Percentiles rank a stretch among this genome's conserved stretches.
phyloP scores from a whole-genome alignment of 148 eudicot genomes.

The Camellia granthamiana region DNA sequence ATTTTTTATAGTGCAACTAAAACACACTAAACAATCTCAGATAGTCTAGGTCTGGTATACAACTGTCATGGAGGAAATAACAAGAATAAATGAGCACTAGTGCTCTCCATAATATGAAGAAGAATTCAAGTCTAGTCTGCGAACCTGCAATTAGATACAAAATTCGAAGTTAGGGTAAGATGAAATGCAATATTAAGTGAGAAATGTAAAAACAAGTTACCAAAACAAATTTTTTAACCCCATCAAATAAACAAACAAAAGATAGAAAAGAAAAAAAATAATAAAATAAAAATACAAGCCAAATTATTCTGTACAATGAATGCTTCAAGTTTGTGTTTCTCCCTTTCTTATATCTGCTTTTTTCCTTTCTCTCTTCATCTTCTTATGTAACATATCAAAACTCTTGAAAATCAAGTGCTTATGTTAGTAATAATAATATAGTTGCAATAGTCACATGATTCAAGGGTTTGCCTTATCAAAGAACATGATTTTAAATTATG shows the following conservation, averaged over 20 bases:
- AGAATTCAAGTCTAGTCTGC: background rate
- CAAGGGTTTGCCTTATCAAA: background rate
- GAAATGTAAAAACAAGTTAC: background rate
- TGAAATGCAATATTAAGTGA: background rate
- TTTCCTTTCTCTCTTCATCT: background rate
- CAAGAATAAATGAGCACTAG: background rate
- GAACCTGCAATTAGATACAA: constrained; percentile 12
- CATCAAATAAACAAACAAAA: background rate
- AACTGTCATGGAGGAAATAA: background rate
- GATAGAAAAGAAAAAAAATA: background rate
- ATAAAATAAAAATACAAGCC: background rate
- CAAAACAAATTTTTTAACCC: background rate
- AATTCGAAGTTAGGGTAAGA: background rate
- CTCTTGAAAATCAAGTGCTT: background rate
- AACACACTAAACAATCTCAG: background rate
- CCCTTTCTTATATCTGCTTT: too few relatives aligned
- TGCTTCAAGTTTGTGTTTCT: background rate
- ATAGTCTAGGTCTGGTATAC: background rate
- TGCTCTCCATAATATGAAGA: constrained; percentile 3
- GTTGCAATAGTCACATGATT: background rate
- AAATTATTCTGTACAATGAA: background rate
- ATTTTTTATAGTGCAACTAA: background rate
- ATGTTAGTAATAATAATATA: background rate
- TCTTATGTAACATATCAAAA: background rate
- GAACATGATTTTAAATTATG: background rate